Conservation (phyloP, 257 asterid genomes). For the Eucommia ulmoides region DNA sequence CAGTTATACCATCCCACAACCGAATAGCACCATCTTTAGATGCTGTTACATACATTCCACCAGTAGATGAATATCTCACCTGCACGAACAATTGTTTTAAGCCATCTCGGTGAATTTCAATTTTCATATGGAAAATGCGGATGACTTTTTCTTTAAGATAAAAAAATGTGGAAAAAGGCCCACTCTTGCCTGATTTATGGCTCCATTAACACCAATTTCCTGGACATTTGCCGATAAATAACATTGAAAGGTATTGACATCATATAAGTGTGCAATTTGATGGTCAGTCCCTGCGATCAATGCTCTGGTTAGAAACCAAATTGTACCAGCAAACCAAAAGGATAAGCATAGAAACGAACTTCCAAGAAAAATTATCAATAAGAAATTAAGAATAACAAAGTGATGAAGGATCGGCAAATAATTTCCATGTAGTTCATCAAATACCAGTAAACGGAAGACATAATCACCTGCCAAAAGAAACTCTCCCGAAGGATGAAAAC, state of each 20-base stretch:
- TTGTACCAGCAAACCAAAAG: constrained; percentile 1
- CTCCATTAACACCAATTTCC: constrained; percentile 49
- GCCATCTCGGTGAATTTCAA: background rate
- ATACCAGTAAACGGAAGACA: no score
- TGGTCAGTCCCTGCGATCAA: constrained; percentile 71
- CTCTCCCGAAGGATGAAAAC: constrained; percentile 66
- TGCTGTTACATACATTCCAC: constrained; percentile 80
- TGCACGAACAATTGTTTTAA: constrained; percentile 12
- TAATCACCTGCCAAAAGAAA: constrained; percentile 70
- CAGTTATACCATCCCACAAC: constrained; percentile 77
- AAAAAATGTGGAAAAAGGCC: background rate
- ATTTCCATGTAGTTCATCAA: no score
- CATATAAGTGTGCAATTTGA: constrained; percentile 65
- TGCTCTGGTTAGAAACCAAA: constrained; percentile 13
- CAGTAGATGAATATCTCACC: constrained; percentile 70
- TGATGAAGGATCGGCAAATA: no score
- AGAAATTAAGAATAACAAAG: background rate
- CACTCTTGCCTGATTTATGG: constrained; percentile 64
- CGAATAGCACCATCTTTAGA: constrained; percentile 74
- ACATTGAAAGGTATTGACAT: constrained; percentile 74
- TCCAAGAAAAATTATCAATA: background rate
- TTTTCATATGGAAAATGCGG: constrained; percentile 1
- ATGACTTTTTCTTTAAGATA: background rate
- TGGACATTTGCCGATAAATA: constrained; percentile 57
- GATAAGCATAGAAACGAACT: background rate